Base-by-base conservation (phyloP, 1,139 yeast species). In the Yamadazyma trypodendri region DNA sequence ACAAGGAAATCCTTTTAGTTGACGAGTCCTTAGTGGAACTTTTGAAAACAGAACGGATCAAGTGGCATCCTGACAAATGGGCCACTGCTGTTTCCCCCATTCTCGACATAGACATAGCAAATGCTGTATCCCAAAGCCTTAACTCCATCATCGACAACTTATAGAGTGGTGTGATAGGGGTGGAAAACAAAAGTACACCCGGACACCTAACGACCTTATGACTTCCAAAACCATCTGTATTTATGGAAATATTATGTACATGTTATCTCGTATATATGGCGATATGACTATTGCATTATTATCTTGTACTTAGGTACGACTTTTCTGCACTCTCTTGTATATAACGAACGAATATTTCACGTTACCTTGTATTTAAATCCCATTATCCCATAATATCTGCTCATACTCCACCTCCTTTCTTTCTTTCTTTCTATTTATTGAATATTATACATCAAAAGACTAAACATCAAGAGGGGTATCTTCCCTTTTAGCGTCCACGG, bases 41-140 rank as follows among this genome's bases (percentile, higher is more conserved):
- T 4, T 41, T 79, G 6, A 75, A 70, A 40, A 50, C 46, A 23
- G 88, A 81, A 49, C 51, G 88, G 42, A 55, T 80, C 3, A 60
- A 75, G 43, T 82, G 88, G 88, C 89, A 82, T 52, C 89, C 89
- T 2, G 89, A 82, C 52, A 74, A 70, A 49, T 69, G 76, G 76
- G 22, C 28, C 4, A 4, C 24, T 3, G 54, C 54, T 4, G 35
- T 42, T 34, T 31, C 39, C n/a, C n/a, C n/a, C n/a, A n/a, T n/a
- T 32, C 34, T 56, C 33, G 58, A 56, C 37, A 40, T 44, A 43
- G 60, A 60, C 21, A 49, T 63, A 24, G 59, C 68, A 18, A 61
- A 60, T 37, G 46, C 45, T 24, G 48, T 70, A 10, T 44, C 51
- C n/a, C 34, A 40, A 28, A 32, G 41, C 30, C 31, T 48, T 12